Evolutionary conservation across 106 monocot species (phyloP).

Genomic region (Posidonia australis): DNA sequence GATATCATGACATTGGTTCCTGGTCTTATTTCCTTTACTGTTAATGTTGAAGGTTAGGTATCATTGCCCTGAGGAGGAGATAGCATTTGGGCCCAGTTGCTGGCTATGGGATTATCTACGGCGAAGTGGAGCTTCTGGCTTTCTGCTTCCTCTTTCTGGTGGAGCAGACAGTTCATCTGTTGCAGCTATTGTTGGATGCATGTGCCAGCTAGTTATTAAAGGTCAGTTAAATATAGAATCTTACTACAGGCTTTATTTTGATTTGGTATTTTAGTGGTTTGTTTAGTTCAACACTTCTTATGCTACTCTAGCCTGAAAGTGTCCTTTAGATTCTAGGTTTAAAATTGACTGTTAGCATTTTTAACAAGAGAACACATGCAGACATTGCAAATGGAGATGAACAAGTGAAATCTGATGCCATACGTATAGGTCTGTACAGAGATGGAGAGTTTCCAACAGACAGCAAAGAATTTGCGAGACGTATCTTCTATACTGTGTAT

Average conservation of each 20-base stretch:
- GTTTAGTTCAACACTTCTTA: not conserved
- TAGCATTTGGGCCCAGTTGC: conserved; percentile 95
- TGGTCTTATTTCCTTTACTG: not conserved
- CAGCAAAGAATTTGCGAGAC: conserved; percentile 79
- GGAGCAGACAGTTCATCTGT: conserved; percentile 99
- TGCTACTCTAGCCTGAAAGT: not conserved
- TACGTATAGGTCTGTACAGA: conserved; percentile 89
- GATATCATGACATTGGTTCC: not conserved
- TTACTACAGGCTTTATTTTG: not conserved
- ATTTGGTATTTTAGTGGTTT: not conserved
- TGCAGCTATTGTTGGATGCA: conserved; percentile 96
- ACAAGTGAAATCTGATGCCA: conserved; percentile 89
- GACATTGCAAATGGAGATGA: conserved; percentile 90
- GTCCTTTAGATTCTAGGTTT: not conserved
- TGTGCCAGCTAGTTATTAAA: conserved; percentile 93
- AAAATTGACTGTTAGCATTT: not conserved
- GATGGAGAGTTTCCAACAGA: conserved; percentile 78
- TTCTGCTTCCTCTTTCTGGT: conserved; percentile 96
- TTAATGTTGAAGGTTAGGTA: conserved; percentile 51
- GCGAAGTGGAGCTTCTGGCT: conserved; percentile 96
- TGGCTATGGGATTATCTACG: conserved; percentile 99
- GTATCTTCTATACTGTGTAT: conserved; percentile 92
- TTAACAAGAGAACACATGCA: conserved; percentile 14
- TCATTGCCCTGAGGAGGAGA: conserved; percentile 90
- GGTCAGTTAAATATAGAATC: conserved; percentile 21